Evolutionary conservation across 371 early-diverging fungal genomes (phyloP), one percentile per base, ranked within the genome.

Genomic region (Cokeromyces recurvatus): DNA sequence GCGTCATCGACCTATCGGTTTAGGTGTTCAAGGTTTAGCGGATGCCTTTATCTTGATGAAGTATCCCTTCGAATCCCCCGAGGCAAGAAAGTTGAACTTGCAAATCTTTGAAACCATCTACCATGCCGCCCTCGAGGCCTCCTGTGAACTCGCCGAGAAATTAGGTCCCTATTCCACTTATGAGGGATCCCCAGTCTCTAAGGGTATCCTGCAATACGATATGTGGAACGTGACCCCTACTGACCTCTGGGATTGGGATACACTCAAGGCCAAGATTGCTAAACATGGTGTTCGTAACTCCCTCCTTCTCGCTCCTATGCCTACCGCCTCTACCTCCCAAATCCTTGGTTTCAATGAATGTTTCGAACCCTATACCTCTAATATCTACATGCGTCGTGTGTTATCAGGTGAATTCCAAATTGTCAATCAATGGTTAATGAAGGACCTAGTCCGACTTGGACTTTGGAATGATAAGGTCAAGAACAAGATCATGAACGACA

Each of bases 321-420:
- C 99, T 9, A 99, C 99, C 1, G 99, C 99, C 2, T 91, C 92
- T 12, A 99, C 99, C 4, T 95, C 96, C 5, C 99, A 99, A 73
- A 97, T 99, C 48, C 81, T 98, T 23, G 99, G 99, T 21, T 94
- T 89, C 80, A 98, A 97, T 71, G 99, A 99, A 77, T 95, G 98
- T 68, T 97, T 98, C 59, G 99, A 99, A 64, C 99, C 99, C 11
- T 97, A 95, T 73, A 98, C 98, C 4, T 86, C 86, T 71, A 99
- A 99, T 75, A 89, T 99, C 48, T 99, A 96, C 68, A 95, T 94
- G 9, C 89, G 99, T 34, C 90, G 99, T 58, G 99, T 98, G 2
- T 73, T 97, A 38, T 93, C 98, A 20, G 99, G 99, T 27, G 99
- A 99, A 71, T 99, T 99, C 89, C 99, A 99, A 72, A 86, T 99